phyloP scores from a whole-genome alignment of 1,139 yeast genomes.

The Arxiozyma telluris region DNA sequence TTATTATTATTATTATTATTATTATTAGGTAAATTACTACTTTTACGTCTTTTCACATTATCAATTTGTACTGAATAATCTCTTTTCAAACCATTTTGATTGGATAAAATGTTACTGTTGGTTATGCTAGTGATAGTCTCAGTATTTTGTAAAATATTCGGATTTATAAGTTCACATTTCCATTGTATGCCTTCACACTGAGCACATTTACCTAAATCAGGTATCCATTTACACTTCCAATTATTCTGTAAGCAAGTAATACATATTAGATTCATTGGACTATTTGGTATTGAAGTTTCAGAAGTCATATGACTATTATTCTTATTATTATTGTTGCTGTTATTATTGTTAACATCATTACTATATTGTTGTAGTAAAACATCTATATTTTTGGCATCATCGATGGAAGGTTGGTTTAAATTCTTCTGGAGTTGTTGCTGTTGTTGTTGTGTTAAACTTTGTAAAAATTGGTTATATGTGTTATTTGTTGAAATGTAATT shows the following conservation, averaged over 20 bases:
- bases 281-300: too few species aligned
- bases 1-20: neutral
- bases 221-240: slow-evolving; percentile 54
- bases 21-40: slow-evolving; percentile 14
- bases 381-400: slow-evolving; percentile 17
- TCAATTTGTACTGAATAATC: neutral
- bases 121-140: neutral
- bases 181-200: slow-evolving; percentile 62
- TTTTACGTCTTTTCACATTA: slow-evolving; percentile 4
- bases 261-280: slow-evolving; percentile 37
- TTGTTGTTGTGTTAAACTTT: slow-evolving; percentile 5
- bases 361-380: slow-evolving; percentile 22
- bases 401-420: neutral
- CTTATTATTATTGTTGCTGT: slow-evolving; percentile 1
- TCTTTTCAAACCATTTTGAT: neutral
- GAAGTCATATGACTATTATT: slow-evolving; percentile 9
- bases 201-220: slow-evolving; percentile 50
- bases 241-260: slow-evolving; percentile 62
- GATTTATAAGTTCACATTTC: slow-evolving; percentile 45
- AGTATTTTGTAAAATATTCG: neutral
- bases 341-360: slow-evolving; percentile 8
- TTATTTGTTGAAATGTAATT: slow-evolving; percentile 10
- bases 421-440: neutral
- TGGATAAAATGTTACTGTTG: neutral
- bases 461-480: slow-evolving; percentile 15